Base-by-base conservation (phyloP, 2,329 filamentous ascomycete species). In the Fusarium piperis region DNA sequence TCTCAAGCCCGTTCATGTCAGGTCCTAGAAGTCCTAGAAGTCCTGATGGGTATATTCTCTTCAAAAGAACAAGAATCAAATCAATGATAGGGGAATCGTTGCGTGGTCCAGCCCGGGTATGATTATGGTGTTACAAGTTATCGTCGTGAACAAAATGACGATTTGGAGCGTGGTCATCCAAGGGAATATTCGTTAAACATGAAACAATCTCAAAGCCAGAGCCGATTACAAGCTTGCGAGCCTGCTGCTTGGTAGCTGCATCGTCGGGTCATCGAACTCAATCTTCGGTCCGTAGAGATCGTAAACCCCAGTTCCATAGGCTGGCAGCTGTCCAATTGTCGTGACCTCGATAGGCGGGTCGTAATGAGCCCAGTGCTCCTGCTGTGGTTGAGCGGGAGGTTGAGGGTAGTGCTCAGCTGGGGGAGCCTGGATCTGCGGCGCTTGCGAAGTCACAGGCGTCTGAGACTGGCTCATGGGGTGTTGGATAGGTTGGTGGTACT, bases 171-270 rank as follows among this genome's bases (percentile, higher is more conserved):
- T 62, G 62, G 56, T 69, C 38, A 46, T 65, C 59, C 56, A 48
- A 58, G 51, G 55, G 38, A 61, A 58, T 46, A 62, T 65, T 57
- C 62, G 57, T 73, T 61, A 73, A 71, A 68, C 56, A 67, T 72
- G 26, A 62, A 63, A 32, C 32, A 20, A 20, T 41, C 28, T 55
- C 32, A 55, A 63, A 46, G 28, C 23, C 41, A 20, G 28, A 28
- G n/a, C 52, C 46, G 28, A 64, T 83, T 80, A 90, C 81, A 91
- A 82, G 66, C 81, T 86, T 71, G 89, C 87, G 69, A 91, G 85
- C 57, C 89, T 83, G 44, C 84, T 86, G 75, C 87, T 90, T 12
- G 89, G 89, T 79, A 91, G 83, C 78, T 89, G 88, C 81, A 90
- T 85, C 11, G 85, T 83, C 20, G 86, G 83, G 68, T 90, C 88